Base-by-base conservation (phyloP, 192 early-diverging fungal genomes). In the Diversispora epigaea region DNA sequence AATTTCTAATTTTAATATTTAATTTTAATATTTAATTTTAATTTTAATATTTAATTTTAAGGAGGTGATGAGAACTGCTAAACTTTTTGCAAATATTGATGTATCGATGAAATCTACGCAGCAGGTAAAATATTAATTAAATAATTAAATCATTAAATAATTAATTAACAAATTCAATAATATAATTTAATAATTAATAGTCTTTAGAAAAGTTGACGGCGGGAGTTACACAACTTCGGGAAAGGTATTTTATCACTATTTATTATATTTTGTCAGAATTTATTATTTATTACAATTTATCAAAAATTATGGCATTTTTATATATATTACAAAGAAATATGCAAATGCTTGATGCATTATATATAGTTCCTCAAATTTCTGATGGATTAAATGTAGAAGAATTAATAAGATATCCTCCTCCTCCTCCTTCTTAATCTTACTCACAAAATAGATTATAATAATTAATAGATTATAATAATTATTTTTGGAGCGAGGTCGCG, bases 31-130 rank as follows among this genome's bases (percentile, higher is more conserved):
- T 60, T 60, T 60, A 60, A 62, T 12, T 8, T 60, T 22, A 11
- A 32, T 62, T 15, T 62, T 40, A 21, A 3, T 52, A 22, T 39
- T 39, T 21, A 32, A 52, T 22, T 50, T 52, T 12, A 49, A 69
- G 67, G 67, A 69, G 14, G 1, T 69, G 25, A 52, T 69, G 67
- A 49, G 25, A 69, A 69, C 67, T 8, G 67, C 67, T 14, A 69
- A 22, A 50, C 41, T 69, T 14, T 50, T 69, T 69, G 47, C 67
- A 49, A 69, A 69, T 52, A 9, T 69, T 6, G 67, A 69, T 52
- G 21, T 22, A 22, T 41, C 67, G 12, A 69, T 69, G 67, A 69
- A 69, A 41, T 69, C 67, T 10, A 69, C 67, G 12, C 47, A 69
- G 49, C 67, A 69, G 47, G 67, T 68, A 52, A 21, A 21, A 21